phyloP scores from a whole-genome alignment of 352 stramenopile species.

The Aphanomyces euteiches region DNA sequence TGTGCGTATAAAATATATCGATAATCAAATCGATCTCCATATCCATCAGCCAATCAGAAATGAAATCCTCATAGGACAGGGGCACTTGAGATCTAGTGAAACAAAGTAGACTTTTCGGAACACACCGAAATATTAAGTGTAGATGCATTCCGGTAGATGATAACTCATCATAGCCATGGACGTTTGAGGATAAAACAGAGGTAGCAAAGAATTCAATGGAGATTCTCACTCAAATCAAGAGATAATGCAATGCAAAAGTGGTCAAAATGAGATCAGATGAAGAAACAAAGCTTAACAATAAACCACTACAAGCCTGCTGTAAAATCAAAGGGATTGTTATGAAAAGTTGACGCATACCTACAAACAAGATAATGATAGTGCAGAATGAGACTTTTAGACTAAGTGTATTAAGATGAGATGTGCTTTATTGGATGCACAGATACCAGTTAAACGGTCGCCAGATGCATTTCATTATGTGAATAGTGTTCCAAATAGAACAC shows the following conservation, averaged over 20 bases:
- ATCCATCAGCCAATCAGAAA: too few species aligned
- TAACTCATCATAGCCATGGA: not conserved
- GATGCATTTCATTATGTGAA: slow-evolving; percentile 1
- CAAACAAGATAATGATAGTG: not conserved
- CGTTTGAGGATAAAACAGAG: not conserved
- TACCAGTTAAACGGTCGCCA: not conserved
- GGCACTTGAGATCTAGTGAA: not conserved
- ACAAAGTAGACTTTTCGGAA: not conserved
- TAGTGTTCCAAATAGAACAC: not conserved
- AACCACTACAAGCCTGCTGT: not conserved
- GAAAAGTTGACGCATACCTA: not conserved
- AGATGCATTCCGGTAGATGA: not conserved
- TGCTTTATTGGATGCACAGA: not conserved
- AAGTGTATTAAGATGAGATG: not conserved
- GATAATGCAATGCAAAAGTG: not conserved
- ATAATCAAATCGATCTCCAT: too few species aligned
- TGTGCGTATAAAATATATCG: too few species aligned
- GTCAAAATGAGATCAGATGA: not conserved
- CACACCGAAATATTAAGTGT: not conserved
- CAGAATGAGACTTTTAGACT: slow-evolving; percentile 5
- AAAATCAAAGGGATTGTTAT: not conserved
- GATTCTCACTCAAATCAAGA: not conserved
- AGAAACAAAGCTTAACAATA: slow-evolving; percentile 5
- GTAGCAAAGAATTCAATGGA: not conserved
- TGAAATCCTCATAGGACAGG: not conserved